Percentiles rank a stretch among this genome's conserved stretches.
Conservation (phyloP, 345 rosid genomes). For the Bruguiera sexangula region DNA sequence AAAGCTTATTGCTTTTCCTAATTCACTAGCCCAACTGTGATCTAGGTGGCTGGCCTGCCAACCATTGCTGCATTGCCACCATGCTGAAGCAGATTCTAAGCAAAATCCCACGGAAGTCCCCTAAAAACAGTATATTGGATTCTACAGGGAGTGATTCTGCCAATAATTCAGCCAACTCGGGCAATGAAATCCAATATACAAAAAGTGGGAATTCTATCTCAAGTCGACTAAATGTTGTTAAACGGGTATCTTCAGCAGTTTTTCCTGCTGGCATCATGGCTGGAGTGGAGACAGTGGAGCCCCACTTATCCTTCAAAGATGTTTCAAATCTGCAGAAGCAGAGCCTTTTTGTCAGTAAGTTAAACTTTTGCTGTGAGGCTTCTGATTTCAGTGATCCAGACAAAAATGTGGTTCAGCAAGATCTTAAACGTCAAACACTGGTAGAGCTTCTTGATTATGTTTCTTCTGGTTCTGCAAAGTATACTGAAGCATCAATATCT, state of each 20-base stretch:
- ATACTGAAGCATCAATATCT: constrained; percentile 53
- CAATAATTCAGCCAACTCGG: constrained; percentile 33
- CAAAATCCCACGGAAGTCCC: constrained; percentile 65
- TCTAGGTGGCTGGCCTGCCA: constrained; percentile 27
- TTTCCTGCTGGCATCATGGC: constrained; percentile 74
- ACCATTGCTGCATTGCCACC: constrained; percentile 26
- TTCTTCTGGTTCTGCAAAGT: constrained; percentile 62
- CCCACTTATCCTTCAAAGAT: constrained; percentile 66
- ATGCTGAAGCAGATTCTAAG: constrained; percentile 79
- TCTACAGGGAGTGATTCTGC: constrained; percentile 41
- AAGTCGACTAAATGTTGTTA: constrained; percentile 66
- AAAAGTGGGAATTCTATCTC: constrained; percentile 54
- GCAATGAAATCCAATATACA: constrained; percentile 49
- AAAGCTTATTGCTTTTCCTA: too few relatives aligned
- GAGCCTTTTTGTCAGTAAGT: constrained; percentile 64
- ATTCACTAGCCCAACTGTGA: background rate
- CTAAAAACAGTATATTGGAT: constrained; percentile 44
- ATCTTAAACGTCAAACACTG: constrained; percentile 51
- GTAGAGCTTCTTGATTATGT: constrained; percentile 66
- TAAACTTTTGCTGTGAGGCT: constrained; percentile 63
- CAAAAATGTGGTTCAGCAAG: constrained; percentile 46
- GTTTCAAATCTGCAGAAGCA: constrained; percentile 66
- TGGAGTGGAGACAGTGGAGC: constrained; percentile 72
- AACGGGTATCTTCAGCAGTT: constrained; percentile 74
- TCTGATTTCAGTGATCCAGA: constrained; percentile 47